Conservation (phyloP, 495 filamentous ascomycete genomes). For the Aspergillus bertholletiae region DNA sequence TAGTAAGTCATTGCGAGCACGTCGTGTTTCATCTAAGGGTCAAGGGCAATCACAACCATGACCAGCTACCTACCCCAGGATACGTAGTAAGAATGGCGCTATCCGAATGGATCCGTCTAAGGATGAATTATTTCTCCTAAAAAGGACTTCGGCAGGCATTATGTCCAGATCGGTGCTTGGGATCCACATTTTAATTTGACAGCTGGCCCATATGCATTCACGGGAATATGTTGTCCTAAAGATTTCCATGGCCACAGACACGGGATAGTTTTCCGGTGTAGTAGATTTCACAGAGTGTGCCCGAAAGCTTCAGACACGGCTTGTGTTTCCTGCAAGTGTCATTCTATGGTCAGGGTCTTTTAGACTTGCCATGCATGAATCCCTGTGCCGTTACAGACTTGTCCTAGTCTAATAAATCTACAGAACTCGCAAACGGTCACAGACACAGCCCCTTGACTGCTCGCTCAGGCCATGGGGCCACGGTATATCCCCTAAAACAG, state of each 20-base stretch:
- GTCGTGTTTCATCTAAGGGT: neutral
- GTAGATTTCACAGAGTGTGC: slow-evolving; percentile 12
- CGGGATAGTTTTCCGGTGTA: no score
- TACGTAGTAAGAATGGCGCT: neutral
- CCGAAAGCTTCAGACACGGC: slow-evolving; percentile 4
- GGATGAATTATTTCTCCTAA: neutral
- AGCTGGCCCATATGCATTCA: neutral
- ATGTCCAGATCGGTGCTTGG: neutral
- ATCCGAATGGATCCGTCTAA: neutral
- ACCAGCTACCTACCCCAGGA: neutral
- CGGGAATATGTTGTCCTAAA: neutral
- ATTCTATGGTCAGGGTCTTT: neutral
- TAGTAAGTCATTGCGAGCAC: neutral
- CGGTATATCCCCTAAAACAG: slow-evolving; percentile 26
- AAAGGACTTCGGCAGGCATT: neutral
- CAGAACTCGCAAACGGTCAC: neutral
- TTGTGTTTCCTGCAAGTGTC: slow-evolving; percentile 13
- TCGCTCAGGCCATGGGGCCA: slow-evolving; percentile 34
- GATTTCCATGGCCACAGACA: neutral
- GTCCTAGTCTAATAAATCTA: neutral
- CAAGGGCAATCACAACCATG: neutral
- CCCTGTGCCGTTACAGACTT: neutral
- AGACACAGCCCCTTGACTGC: slow-evolving; percentile 5
- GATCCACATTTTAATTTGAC: neutral
- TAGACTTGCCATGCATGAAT: slow-evolving; percentile 10